Conservation (phyloP, 1,284 basidiomycete species). For the Ganoderma lucidum region DNA sequence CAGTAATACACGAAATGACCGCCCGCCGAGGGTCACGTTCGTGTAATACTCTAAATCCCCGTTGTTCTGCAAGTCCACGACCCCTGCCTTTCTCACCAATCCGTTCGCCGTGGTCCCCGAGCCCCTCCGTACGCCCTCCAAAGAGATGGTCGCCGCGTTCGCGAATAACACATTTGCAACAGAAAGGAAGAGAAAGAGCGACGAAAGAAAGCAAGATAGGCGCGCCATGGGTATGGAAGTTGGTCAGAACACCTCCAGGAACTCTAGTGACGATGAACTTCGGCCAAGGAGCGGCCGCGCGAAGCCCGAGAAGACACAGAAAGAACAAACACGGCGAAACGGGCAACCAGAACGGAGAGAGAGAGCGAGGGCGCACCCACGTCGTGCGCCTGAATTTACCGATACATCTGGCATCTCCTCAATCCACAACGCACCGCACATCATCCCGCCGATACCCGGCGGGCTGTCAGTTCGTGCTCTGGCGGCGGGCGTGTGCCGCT, state of each 20-base stretch:
- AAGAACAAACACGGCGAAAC: background rate
- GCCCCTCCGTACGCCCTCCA: background rate
- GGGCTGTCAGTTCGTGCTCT: background rate
- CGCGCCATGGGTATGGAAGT: constrained; percentile 3
- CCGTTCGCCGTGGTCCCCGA: background rate
- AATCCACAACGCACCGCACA: background rate
- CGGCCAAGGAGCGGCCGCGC: background rate
- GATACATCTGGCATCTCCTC: background rate
- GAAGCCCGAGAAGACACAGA: background rate
- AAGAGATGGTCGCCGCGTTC: background rate
- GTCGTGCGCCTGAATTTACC: constrained; percentile 1
- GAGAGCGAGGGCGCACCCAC: background rate
- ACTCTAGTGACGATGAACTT: background rate
- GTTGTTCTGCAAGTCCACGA: constrained; percentile 46
- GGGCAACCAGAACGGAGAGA: background rate
- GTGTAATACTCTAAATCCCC: constrained; percentile 59
- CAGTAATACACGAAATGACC: constrained; percentile 56
- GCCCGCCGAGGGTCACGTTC: constrained; percentile 58
- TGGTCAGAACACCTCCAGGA: background rate
- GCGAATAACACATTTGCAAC: constrained; percentile 1
- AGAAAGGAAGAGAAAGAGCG: background rate
- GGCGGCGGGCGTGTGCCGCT: background rate
- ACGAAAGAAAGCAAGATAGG: background rate
- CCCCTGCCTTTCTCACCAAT: constrained; percentile 23
- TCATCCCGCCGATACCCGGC: background rate